These are phyloP conservation scores for Oryza australiensis DNA, from an alignment of 176 grass and related monocot genomes.

Conservation along the genomic window DNA sequence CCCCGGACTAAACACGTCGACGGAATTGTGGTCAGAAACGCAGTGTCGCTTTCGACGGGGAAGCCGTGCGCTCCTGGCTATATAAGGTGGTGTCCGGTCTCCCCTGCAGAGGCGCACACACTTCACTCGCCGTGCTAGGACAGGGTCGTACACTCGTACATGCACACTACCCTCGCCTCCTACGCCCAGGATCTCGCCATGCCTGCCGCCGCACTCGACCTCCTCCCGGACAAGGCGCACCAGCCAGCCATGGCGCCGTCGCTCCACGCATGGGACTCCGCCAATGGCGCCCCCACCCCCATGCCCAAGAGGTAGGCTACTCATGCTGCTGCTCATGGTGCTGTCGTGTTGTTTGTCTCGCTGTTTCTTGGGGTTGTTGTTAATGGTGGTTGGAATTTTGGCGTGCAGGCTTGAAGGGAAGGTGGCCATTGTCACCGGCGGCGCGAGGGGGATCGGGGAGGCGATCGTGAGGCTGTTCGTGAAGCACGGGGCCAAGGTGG, in stretches of 20 bases:
- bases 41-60: not conserved
- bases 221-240: conserved; percentile 51
- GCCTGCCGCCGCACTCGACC: conserved; percentile 46
- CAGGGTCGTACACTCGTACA: not conserved
- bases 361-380: not conserved
- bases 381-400: not conserved
- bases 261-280: conserved; percentile 56
- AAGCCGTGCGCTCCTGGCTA: not conserved
- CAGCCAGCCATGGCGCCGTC: conserved; percentile 43
- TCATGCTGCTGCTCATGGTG: not conserved
- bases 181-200: conserved; percentile 37
- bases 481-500: conserved; percentile 68
- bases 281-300: conserved; percentile 50
- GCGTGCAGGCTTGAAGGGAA: conserved; percentile 75
- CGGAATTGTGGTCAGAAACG: no score
- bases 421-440: conserved; percentile 85
- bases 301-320: conserved; percentile 65
- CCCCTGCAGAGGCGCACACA: conserved; percentile 3
- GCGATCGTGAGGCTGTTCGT: conserved; percentile 70
- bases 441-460: conserved; percentile 81
- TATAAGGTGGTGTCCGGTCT: conserved; percentile 26
- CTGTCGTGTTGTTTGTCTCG: no score
- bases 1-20: not conserved
- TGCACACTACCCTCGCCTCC: conserved; percentile 37
- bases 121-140: not conserved